Evolutionary conservation across 1,284 basidiomycete genomes (phyloP).

Genomic region (Rhodotorula sp.): DNA sequence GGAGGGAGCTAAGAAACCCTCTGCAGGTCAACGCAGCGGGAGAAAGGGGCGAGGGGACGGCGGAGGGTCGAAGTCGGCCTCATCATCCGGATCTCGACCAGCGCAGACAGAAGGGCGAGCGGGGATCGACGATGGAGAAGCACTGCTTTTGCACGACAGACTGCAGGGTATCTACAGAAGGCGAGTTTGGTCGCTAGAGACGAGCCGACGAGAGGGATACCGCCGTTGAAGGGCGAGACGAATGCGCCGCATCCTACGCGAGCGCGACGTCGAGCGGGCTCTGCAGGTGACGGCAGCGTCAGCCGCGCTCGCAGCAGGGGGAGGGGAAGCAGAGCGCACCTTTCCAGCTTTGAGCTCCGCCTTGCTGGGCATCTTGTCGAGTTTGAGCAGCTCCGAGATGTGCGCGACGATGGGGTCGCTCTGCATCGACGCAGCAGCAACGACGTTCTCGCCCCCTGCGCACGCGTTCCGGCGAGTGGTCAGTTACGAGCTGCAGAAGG

Average conservation of each 20-base stretch:
- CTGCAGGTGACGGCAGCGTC: background rate
- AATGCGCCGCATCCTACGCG: slow-evolving; percentile 19
- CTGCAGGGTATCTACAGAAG: background rate
- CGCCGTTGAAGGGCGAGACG: background rate
- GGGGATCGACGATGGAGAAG: background rate
- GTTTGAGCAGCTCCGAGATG: slow-evolving; percentile 74
- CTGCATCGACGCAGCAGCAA: slow-evolving; percentile 72
- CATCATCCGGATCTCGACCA: too few species aligned
- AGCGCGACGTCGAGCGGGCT: slow-evolving; percentile 25
- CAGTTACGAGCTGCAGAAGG: slow-evolving; percentile 74
- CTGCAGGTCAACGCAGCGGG: background rate
- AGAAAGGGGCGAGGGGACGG: too few species aligned
- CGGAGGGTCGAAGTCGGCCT: too few species aligned
- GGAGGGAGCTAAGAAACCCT: background rate
- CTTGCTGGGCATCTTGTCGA: slow-evolving; percentile 77
- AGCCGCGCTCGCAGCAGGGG: background rate
- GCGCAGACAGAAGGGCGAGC: too few species aligned
- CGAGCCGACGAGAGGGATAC: background rate
- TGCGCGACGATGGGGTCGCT: slow-evolving; percentile 66
- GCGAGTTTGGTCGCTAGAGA: background rate
- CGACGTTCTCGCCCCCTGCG: slow-evolving; percentile 67
- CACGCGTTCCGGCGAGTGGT: slow-evolving; percentile 65
- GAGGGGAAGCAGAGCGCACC: slow-evolving; percentile 42
- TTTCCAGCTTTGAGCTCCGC: slow-evolving; percentile 67
- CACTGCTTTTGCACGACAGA: background rate